Evolutionary conservation across 2,329 filamentous ascomycete species (phyloP).

Genomic region (Colletotrichum sp.): DNA sequence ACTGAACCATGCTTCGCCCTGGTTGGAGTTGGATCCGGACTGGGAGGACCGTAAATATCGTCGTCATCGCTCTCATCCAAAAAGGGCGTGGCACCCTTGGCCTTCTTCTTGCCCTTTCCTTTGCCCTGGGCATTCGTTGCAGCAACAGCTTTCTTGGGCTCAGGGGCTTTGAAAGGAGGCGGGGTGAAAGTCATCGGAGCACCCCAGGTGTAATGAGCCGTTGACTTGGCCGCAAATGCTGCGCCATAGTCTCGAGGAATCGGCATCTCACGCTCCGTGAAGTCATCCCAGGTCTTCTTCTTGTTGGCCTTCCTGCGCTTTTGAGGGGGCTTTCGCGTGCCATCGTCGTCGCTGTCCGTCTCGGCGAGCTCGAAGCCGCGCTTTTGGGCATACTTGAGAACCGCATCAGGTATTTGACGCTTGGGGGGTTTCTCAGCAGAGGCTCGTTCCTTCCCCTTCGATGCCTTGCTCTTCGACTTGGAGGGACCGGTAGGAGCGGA

Average conservation of each 20-base stretch:
- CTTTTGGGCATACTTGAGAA: neutral
- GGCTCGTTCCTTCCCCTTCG: neutral
- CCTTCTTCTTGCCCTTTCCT: neutral
- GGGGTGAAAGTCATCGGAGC: neutral
- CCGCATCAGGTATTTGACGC: neutral
- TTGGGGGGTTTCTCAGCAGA: neutral
- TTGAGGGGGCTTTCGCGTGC: neutral
- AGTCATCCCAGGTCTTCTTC: neutral
- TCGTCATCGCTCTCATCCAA: neutral
- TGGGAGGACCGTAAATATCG: neutral
- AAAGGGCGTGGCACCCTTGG: neutral
- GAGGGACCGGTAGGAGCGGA: neutral
- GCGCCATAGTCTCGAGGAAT: neutral
- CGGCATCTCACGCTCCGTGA: neutral
- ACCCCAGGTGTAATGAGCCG: slow-evolving; percentile 8
- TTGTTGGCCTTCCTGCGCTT: neutral
- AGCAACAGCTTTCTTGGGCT: neutral
- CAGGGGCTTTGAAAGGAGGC: neutral
- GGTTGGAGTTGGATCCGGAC: neutral
- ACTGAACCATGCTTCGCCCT: neutral
- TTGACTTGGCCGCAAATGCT: slow-evolving; percentile 6
- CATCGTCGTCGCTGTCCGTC: slow-evolving; percentile 4
- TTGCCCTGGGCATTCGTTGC: neutral
- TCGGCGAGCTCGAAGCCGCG: neutral
- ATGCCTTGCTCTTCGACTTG: neutral